Base-by-base conservation (phyloP, 2,329 filamentous ascomycete species). In the Diaporthe velutina region DNA sequence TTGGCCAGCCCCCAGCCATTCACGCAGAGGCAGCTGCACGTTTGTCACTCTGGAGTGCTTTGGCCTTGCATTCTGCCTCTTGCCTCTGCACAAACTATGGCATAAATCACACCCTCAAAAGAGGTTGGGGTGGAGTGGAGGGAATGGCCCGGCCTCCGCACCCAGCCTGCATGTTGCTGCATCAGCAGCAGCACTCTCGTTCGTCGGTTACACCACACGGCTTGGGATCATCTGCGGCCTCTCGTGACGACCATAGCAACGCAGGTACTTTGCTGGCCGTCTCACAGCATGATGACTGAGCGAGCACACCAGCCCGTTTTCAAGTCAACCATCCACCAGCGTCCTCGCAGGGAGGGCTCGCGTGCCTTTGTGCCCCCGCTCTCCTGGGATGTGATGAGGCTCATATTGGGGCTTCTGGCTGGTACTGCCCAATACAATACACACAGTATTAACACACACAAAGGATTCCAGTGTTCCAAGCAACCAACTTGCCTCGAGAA, bases 191-290 rank as follows among this genome's bases (percentile, higher is more conserved):
- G 52, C 30, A 25, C 52, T 30, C 50, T 15, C 6, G 48, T 28
- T 52, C 64, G 42, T 30, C 40, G 15, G 52, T 28, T 45, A 42
- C 50, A 50, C 68, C 4, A 48, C 42, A 38, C 19, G 12, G 33
- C 38, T 35, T 5, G 17, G n/a, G 50, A 71, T 67, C 71, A 74
- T 72, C 74, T 74, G 74, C 74, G 74, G 73, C 73, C 74, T 52
- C 74, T 76, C 74, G 73, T 76, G 74, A 74, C 72, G 72, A 38
- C 74, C 74, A 70, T n/a, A 50, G 42, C 50, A 58, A 76, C 72
- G 74, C 74, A 76, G 74, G 74, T 73, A 76, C 72, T 74, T 72
- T 45, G 74, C 28, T 35, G 68, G 54, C 61, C 73, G 71, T 71
- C 74, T 70, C 45, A 75, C 71, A 33, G 42, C 57, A 71, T 54